phyloP scores from a whole-genome alignment of 352 stramenopile species.

The Phytophthora pinifolia region DNA sequence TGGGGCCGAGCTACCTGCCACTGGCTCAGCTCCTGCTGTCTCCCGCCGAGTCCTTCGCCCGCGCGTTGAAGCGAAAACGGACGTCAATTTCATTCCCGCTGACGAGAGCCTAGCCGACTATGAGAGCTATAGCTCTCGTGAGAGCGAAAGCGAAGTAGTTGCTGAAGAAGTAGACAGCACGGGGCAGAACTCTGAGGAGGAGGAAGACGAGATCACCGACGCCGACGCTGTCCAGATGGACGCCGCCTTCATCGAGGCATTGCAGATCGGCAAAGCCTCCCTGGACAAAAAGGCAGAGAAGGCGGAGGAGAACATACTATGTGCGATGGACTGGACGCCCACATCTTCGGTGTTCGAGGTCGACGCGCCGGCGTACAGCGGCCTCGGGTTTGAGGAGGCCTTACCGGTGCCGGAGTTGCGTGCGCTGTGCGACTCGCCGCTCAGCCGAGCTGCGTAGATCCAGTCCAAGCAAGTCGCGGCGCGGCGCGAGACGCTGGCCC shows the following conservation, averaged over 20 bases:
- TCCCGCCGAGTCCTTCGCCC: too few relatives aligned
- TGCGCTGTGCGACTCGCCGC: neutral
- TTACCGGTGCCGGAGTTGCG: neutral
- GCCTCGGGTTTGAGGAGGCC: neutral
- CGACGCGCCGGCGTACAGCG: neutral
- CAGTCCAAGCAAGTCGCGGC: constrained; percentile 17
- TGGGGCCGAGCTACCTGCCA: neutral
- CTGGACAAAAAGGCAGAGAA: too few relatives aligned
- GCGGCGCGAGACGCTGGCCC: neutral
- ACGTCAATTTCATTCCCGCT: constrained; percentile 6
- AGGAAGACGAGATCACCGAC: neutral
- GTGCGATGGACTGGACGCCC: neutral
- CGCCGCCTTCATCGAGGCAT: too few relatives aligned
- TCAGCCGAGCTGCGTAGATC: constrained; percentile 19
- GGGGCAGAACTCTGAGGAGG: too few relatives aligned
- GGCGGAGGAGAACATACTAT: neutral
- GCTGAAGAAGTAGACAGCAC: neutral
- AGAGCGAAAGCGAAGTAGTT: neutral
- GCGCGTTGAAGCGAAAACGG: neutral
- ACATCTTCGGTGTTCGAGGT: constrained; percentile 1
- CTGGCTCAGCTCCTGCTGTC: too few relatives aligned
- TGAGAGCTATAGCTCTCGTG: neutral
- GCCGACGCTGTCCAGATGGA: constrained; percentile 2
- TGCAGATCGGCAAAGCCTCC: too few relatives aligned
- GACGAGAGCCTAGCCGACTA: neutral